phyloP scores from a whole-genome alignment of 495 filamentous ascomycete genomes.

The Talaromyces nanjingensis region DNA sequence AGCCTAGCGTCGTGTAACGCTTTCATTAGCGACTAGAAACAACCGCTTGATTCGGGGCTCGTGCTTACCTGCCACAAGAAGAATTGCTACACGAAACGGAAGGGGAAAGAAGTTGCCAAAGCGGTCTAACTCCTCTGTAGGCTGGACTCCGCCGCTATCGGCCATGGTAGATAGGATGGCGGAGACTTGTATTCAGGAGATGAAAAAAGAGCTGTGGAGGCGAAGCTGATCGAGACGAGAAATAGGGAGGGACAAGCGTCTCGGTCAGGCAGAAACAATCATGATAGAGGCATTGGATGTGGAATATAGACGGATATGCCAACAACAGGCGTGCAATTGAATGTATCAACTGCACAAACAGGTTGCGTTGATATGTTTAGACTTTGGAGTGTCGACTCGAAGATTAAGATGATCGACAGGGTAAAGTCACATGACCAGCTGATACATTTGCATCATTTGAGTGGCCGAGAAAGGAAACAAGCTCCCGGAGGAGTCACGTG shows the following conservation, averaged over 20 bases:
- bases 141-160: neutral
- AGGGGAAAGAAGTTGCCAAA: conserved; percentile 82
- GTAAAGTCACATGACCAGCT: conserved; percentile 4
- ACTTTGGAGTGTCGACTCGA: neutral
- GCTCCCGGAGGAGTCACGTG: neutral
- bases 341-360: neutral
- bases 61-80: conserved; percentile 67
- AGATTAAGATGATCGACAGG: neutral
- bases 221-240: conserved; percentile 3
- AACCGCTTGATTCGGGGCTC: neutral
- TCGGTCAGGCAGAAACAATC: conserved; percentile 3
- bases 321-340: neutral
- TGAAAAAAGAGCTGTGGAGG: neutral
- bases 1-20: conserved; percentile 42
- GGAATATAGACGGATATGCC: neutral
- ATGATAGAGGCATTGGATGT: conserved; percentile 1
- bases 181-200: neutral
- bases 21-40: neutral
- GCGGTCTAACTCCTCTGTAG: conserved; percentile 49
- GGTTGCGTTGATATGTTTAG: neutral
- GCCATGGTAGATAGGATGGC: neutral
- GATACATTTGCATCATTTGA: neutral
- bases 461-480: conserved; percentile 5
- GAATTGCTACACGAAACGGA: conserved; percentile 71
- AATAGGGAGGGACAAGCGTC: neutral